Conservation (phyloP, 495 filamentous ascomycete genomes). For the Staphylotrichum tortipilum region DNA sequence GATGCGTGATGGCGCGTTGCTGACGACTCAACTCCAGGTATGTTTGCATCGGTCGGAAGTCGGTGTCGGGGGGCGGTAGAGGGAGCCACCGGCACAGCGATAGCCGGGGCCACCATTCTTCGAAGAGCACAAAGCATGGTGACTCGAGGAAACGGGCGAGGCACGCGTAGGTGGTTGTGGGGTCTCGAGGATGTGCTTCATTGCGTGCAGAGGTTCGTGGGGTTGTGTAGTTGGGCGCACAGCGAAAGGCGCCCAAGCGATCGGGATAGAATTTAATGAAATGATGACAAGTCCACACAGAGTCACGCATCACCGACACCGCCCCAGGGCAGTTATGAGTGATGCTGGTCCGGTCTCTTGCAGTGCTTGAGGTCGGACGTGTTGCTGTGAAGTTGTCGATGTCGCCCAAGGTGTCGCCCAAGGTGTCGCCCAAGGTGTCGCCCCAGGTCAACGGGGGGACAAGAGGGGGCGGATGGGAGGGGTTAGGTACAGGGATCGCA, state of each 20-base stretch:
- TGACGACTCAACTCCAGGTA: conserved; percentile 34
- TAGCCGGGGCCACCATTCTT: conserved; percentile 14
- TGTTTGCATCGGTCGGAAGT: conserved; percentile 47
- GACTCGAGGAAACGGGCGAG: conserved; percentile 23
- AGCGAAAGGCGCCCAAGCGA: not conserved
- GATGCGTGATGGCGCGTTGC: not conserved
- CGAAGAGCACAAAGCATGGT: conserved; percentile 17
- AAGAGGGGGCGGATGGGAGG: too few relatives aligned
- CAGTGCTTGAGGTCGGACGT: too few relatives aligned
- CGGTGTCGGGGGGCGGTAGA: conserved; percentile 30
- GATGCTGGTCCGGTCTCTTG: too few relatives aligned
- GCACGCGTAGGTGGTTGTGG: not conserved
- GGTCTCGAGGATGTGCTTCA: not conserved
- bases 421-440: too few relatives aligned
- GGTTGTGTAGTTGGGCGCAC: not conserved
- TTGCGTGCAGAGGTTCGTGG: not conserved
- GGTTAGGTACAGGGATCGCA: too few relatives aligned
- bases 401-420: too few relatives aligned
- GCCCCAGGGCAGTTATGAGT: too few relatives aligned
- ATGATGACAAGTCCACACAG: not conserved
- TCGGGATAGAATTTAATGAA: not conserved
- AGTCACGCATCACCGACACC: too few relatives aligned
- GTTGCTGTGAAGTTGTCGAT: too few relatives aligned
- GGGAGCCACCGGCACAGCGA: conserved; percentile 15
- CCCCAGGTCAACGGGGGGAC: too few relatives aligned